phyloP scores from a whole-genome alignment of 2,329 filamentous ascomycete genomes.

The Colletotrichum scovillei region DNA sequence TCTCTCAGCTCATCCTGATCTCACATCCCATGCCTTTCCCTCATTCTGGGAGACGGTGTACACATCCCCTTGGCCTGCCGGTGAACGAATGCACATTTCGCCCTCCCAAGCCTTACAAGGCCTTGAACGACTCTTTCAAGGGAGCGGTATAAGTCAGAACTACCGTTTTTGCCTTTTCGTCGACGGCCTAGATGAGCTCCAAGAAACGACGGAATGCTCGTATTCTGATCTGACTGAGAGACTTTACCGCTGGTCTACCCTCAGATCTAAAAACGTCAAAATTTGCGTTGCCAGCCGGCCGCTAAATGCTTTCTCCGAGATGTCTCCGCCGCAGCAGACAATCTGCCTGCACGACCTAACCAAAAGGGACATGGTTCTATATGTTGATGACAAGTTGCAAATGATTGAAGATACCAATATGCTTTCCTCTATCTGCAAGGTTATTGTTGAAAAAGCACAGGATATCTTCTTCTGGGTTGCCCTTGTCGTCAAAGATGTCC shows the following conservation, averaged over 20 bases:
- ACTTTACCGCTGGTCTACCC: neutral
- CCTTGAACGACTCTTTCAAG: neutral
- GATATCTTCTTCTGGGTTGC: neutral
- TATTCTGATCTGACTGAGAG: neutral
- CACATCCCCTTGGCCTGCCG: neutral
- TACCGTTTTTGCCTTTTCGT: neutral
- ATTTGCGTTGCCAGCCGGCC: neutral
- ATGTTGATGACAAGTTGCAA: neutral
- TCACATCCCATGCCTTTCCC: neutral
- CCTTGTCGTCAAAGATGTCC: neutral
- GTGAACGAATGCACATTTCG: neutral
- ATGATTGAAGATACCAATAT: neutral
- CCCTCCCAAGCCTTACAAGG: neutral
- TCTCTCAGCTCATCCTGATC: neutral
- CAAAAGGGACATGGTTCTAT: neutral
- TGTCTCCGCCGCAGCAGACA: neutral
- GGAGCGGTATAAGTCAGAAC: neutral
- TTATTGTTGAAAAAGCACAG: neutral
- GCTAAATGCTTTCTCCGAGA: neutral
- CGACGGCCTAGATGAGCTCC: neutral
- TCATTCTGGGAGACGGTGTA: neutral
- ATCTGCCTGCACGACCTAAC: neutral
- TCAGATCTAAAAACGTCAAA: neutral
- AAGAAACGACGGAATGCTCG: neutral
- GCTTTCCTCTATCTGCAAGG: neutral